Conservation (phyloP, 441 rosid species). For the Populus hybrid region DNA sequence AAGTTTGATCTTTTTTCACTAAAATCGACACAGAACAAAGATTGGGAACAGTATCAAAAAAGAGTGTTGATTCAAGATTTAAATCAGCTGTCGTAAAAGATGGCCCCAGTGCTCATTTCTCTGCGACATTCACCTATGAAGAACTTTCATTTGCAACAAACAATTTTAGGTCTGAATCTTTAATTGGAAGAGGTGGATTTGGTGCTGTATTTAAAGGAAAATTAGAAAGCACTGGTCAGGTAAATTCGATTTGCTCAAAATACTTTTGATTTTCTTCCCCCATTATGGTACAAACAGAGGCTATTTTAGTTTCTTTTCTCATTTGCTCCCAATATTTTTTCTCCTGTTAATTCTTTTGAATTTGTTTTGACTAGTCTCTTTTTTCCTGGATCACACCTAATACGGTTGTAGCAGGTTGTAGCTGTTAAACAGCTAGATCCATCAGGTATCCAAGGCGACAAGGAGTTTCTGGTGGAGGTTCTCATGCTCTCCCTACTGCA, state of each 20-base stretch:
- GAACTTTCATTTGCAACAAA: conserved; percentile 86
- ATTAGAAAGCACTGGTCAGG: conserved; percentile 80
- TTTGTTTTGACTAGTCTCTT: too few species aligned
- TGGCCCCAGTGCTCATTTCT: conserved; percentile 50
- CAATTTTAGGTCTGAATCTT: conserved; percentile 58
- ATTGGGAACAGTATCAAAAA: conserved; percentile 3
- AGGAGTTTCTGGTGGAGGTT: conserved; percentile 90
- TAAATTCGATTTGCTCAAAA: conserved; percentile 10
- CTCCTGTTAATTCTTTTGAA: too few species aligned
- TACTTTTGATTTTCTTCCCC: not conserved
- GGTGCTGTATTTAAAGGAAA: conserved; percentile 90
- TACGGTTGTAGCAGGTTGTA: conserved; percentile 51
- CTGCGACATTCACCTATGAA: conserved; percentile 72
- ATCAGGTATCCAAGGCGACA: conserved; percentile 85
- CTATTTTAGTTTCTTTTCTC: too few species aligned
- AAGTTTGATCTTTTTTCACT: not conserved
- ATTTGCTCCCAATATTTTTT: too few species aligned
- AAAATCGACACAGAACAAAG: conserved; percentile 16
- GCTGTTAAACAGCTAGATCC: conserved; percentile 91
- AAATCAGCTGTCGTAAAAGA: conserved; percentile 37
- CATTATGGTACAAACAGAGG: not conserved
- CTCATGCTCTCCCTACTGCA: conserved; percentile 92
- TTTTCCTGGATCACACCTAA: not conserved
- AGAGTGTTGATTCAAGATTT: not conserved
- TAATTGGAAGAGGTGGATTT: conserved; percentile 91